These are phyloP conservation scores for Kregervanrija delftensis DNA, from an alignment of 805 yeast species.

Conservation along the genomic window DNA sequence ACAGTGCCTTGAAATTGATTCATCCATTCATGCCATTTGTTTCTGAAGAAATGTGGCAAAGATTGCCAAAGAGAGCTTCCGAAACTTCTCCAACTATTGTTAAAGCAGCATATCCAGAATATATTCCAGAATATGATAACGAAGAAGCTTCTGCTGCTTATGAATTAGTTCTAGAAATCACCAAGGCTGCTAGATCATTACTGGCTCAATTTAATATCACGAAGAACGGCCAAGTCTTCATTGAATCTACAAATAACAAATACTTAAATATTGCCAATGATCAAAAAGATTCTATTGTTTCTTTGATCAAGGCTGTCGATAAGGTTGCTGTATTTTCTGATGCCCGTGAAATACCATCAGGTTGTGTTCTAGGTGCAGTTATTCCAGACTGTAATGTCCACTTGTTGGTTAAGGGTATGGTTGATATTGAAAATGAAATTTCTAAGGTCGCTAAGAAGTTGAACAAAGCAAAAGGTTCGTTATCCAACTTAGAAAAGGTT, in stretches of 20 bases:
- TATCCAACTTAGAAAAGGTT: conserved; percentile 61
- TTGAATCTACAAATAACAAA: conserved; percentile 55
- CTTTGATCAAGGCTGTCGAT: conserved; percentile 87
- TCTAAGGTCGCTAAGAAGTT: conserved; percentile 74
- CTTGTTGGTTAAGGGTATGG: conserved; percentile 87
- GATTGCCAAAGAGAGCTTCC: conserved; percentile 79
- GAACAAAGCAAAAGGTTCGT: conserved; percentile 52
- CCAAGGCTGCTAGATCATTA: conserved; percentile 87
- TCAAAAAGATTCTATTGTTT: conserved; percentile 81
- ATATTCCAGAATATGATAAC: conserved; percentile 53
- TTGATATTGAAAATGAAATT: conserved; percentile 89
- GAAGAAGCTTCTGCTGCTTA: conserved; percentile 64
- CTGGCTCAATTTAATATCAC: conserved; percentile 84
- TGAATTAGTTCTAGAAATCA: conserved; percentile 76
- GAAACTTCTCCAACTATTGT: conserved; percentile 69
- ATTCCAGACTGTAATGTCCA: conserved; percentile 80
- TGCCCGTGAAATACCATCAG: conserved; percentile 64
- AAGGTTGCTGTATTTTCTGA: conserved; percentile 57
- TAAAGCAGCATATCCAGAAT: conserved; percentile 73
- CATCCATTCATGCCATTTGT: conserved; percentile 98
- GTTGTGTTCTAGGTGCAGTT: conserved; percentile 82
- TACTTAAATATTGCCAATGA: conserved; percentile 47
- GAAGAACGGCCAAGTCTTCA: conserved; percentile 80
- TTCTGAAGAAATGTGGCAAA: conserved; percentile 98
- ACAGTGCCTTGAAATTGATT: conserved; percentile 82